Percentiles rank a stretch among this genome's conserved stretches.
Evolutionary conservation across 2,329 filamentous ascomycete genomes (phyloP).

Genomic region (Amauroascus verrucosus): DNA sequence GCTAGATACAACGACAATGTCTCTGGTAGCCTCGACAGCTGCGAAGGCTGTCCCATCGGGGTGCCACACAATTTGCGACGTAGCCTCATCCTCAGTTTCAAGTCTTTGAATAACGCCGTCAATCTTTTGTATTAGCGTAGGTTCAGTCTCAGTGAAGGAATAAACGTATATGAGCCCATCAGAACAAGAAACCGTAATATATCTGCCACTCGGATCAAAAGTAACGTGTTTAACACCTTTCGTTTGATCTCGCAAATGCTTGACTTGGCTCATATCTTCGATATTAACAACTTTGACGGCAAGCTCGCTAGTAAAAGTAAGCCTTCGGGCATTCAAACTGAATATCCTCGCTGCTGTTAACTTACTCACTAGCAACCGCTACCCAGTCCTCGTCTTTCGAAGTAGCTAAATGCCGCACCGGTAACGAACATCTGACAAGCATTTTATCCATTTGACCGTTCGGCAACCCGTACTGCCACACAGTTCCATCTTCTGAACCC

Average conservation of each 20-base stretch:
- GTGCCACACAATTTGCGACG: conserved; percentile 74
- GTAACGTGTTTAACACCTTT: conserved; percentile 85
- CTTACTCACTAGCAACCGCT: conserved; percentile 85
- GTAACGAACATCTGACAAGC: conserved; percentile 71
- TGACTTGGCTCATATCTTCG: conserved; percentile 63
- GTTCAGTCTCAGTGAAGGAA: conserved; percentile 64
- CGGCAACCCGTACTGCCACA: conserved; percentile 79
- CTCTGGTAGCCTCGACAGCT: conserved; percentile 66
- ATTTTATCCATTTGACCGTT: conserved; percentile 63
- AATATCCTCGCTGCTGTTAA: conserved; percentile 12
- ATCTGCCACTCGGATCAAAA: conserved; percentile 70
- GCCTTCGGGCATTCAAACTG: neutral
- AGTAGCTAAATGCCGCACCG: conserved; percentile 74
- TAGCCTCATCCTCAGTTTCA: conserved; percentile 66
- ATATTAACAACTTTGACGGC: conserved; percentile 82
- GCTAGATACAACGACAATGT: conserved; percentile 79
- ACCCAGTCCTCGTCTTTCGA: conserved; percentile 76
- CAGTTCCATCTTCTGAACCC: conserved; percentile 89
- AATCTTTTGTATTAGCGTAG: conserved; percentile 69
- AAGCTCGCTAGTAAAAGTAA: conserved; percentile 51
- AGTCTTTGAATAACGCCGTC: conserved; percentile 73
- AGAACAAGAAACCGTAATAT: conserved; percentile 70
- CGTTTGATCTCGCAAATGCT: conserved; percentile 70
- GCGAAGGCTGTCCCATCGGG: conserved; percentile 89
- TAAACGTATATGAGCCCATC: conserved; percentile 90